A percentile compares a stretch with the other conserved stretches of the same genome.
Evolutionary conservation across 352 stramenopile species (phyloP).

Genomic region (Pythium sp.): DNA sequence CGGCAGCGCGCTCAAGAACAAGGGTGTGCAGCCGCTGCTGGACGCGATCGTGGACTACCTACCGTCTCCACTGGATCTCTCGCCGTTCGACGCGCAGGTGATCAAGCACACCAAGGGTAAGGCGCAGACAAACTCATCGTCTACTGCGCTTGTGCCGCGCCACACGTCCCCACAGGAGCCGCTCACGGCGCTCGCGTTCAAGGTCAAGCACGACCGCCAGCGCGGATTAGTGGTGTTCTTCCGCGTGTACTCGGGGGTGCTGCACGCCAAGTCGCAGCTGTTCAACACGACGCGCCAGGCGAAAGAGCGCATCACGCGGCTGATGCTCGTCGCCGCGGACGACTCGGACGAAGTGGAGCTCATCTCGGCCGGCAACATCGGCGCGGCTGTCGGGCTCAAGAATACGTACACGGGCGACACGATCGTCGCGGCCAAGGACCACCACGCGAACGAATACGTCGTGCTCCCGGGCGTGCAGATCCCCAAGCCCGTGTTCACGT

Average conservation of each 20-base stretch:
- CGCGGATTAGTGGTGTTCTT: conserved; percentile 89
- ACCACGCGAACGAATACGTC: conserved; percentile 25
- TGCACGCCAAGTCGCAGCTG: conserved; percentile 80
- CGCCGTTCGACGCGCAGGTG: conserved; percentile 56
- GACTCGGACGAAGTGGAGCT: conserved; percentile 85
- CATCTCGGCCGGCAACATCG: conserved; percentile 89
- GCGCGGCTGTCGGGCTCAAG: conserved; percentile 91
- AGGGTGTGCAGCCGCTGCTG: conserved; percentile 95
- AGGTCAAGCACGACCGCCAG: conserved; percentile 78
- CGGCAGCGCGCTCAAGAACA: conserved; percentile 79
- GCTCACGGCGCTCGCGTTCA: conserved; percentile 62
- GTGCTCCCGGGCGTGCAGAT: conserved; percentile 66
- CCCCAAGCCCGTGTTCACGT: conserved; percentile 87
- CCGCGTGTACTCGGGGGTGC: conserved; percentile 90
- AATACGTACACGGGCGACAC: conserved; percentile 92
- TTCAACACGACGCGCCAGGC: conserved; percentile 64
- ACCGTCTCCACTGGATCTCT: conserved; percentile 91
- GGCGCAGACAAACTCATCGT: conserved; percentile 1
- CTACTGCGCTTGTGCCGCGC: conserved; percentile 28
- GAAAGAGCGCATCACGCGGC: conserved; percentile 62
- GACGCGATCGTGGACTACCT: conserved; percentile 98
- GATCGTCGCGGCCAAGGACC: conserved; percentile 79
- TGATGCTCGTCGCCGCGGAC: conserved; percentile 90
- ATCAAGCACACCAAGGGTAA: conserved; percentile 38
- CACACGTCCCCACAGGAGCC: conserved; percentile 41